These are phyloP conservation scores for Boletus rubroflammeus DNA, from an alignment of 768 basidiomycete genomes.

Conservation along the genomic window DNA sequence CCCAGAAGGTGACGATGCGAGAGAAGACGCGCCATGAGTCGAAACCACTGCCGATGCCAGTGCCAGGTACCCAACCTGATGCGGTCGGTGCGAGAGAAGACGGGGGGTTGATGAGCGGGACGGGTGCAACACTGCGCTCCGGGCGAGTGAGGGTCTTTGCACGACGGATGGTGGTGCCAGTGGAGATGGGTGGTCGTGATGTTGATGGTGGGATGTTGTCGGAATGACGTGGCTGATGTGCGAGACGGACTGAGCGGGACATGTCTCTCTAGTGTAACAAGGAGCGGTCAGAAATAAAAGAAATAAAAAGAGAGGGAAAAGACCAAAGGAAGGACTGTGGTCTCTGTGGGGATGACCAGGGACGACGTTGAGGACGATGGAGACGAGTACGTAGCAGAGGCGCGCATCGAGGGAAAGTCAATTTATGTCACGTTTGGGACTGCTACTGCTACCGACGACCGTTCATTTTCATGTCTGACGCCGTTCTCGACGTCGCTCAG, in stretches of 20 bases:
- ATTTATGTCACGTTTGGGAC: not conserved
- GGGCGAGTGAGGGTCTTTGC: conserved; percentile 97
- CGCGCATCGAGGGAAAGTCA: not conserved
- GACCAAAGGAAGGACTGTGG: not conserved
- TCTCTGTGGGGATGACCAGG: not conserved
- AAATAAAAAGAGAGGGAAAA: no score
- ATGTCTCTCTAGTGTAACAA: conserved; percentile 5
- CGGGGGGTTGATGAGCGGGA: conserved; percentile 89
- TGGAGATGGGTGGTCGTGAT: conserved; percentile 45
- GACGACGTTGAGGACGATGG: not conserved
- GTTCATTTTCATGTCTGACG: conserved; percentile 19
- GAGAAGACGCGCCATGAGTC: conserved; percentile 83
- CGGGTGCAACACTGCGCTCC: conserved; percentile 90
- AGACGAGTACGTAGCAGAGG: not conserved
- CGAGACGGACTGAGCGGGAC: conserved; percentile 23
- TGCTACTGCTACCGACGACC: not conserved
- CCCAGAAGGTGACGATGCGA: conserved; percentile 84
- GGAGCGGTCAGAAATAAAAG: not conserved
- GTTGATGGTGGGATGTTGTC: conserved; percentile 45
- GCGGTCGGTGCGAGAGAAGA: conserved; percentile 38
- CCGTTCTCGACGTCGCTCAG: not conserved
- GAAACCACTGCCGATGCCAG: conserved; percentile 30
- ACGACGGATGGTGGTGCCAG: conserved; percentile 66
- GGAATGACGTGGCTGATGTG: conserved; percentile 14
- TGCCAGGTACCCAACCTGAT: conserved; percentile 35